Evolutionary conservation across 768 basidiomycete genomes (phyloP).

Genomic region (Termitomyces sp.): DNA sequence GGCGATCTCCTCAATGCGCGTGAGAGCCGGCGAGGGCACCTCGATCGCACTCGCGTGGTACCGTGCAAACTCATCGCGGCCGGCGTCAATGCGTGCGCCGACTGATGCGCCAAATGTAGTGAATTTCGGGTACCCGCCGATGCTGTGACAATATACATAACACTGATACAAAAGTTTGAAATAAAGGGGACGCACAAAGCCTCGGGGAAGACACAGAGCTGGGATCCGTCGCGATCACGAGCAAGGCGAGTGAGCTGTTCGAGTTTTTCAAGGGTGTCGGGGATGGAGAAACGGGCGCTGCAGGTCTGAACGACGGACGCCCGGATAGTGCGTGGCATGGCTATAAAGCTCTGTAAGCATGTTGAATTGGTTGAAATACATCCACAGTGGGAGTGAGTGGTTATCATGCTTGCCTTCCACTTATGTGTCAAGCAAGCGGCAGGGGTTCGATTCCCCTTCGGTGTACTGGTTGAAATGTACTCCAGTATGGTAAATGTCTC

Average conservation of each 20-base stretch:
- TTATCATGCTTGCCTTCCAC: constrained; percentile 94
- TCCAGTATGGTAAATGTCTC: too few relatives aligned
- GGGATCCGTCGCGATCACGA: constrained; percentile 40
- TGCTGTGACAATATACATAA: constrained; percentile 4
- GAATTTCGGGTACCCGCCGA: constrained; percentile 58
- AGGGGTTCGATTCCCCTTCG: constrained; percentile 54
- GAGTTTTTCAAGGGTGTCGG: constrained; percentile 46
- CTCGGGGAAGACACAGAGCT: constrained; percentile 55
- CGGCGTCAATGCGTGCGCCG: constrained; percentile 44
- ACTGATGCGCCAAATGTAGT: constrained; percentile 50
- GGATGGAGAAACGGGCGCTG: constrained; percentile 40
- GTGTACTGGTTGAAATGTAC: constrained; percentile 17
- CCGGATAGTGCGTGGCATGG: constrained; percentile 19
- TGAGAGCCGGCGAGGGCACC: constrained; percentile 48
- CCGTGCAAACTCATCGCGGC: constrained; percentile 55
- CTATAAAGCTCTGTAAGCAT: background rate
- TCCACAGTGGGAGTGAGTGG: constrained; percentile 43
- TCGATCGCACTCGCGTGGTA: constrained; percentile 55
- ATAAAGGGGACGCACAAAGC: constrained; percentile 38
- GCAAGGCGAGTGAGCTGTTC: constrained; percentile 42
- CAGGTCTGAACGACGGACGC: constrained; percentile 54
- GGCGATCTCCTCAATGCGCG: constrained; percentile 45
- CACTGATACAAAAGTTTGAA: background rate
- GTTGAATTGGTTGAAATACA: background rate
- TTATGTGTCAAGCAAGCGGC: constrained; percentile 31